phyloP scores from a whole-genome alignment of 2,329 filamentous ascomycete genomes.

The Juglanconis oblonga region DNA sequence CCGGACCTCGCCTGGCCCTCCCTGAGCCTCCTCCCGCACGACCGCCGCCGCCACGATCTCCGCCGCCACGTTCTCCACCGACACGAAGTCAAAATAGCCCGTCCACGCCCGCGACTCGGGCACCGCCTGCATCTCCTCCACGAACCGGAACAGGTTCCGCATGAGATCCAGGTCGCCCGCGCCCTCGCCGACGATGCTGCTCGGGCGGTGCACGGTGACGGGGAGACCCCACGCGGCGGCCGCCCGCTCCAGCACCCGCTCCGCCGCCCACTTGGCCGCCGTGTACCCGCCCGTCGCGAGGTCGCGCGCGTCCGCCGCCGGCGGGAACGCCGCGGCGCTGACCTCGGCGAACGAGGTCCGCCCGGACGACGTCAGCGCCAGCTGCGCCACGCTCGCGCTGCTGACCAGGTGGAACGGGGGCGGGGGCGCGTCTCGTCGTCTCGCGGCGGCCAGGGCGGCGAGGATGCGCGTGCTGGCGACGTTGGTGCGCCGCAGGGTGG shows the following conservation, averaged over 20 bases:
- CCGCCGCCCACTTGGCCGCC: constrained; percentile 31
- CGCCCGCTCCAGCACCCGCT: constrained; percentile 27
- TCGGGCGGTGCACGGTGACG: background rate
- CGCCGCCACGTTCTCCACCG: background rate
- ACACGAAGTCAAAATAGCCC: background rate
- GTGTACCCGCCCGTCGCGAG: constrained; percentile 21
- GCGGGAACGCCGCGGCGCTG: background rate
- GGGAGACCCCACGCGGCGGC: background rate
- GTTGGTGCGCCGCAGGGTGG: background rate
- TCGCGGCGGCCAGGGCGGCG: background rate
- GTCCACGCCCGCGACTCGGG: background rate
- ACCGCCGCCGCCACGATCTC: background rate
- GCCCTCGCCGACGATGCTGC: background rate
- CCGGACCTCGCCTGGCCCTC: too few species aligned
- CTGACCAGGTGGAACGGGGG: background rate
- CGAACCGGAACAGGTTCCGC: background rate
- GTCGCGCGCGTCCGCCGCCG: constrained; percentile 17
- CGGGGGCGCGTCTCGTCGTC: background rate
- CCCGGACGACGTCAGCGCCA: too few species aligned
- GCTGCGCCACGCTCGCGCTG: too few species aligned
- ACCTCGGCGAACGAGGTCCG: background rate
- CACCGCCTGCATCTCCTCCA: background rate
- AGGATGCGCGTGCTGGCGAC: background rate
- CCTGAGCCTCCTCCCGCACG: too few species aligned
- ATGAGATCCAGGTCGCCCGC: background rate